Evolutionary conservation across 1,284 basidiomycete species (phyloP), one percentile per base, ranked within the genome.

Genomic region (Tylopilus orsonianus): DNA sequence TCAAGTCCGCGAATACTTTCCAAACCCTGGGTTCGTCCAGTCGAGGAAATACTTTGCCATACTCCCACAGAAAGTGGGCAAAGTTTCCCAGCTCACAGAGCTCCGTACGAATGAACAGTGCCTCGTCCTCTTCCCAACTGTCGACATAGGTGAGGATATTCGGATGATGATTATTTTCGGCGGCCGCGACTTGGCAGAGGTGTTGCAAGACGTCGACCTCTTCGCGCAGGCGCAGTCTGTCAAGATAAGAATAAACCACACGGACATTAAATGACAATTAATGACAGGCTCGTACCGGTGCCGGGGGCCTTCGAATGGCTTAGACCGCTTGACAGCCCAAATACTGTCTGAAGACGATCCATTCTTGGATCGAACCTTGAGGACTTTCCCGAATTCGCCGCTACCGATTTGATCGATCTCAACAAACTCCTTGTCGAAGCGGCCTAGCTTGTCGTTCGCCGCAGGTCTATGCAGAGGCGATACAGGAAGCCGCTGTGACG

Each of bases 101-200:
- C 69, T 99, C 97, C 3, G 95, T 97, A 65, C 89, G 92, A 58
- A 99, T 95, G 71, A 81, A 97, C 26, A 99, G 74, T 50, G 84
- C 81, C 45, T 93, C 87, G 52, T 90, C 81, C 71, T 99, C 91
- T 69, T 99, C 96, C 97, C 97, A 99, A 49, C 93, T 94, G 71
- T 97, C 93, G 50, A 93, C 78, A 58, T 97, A 95, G n/a, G 79
- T 80, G 40, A 99, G 81, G 16, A 98, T 85, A 67, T 96, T 93
- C 1, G 81, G 80, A 70, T 90, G 86, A 35, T 69, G 67, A 44
- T 56, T 57, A 4, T 57, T 60, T 16, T 65, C 58, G 8, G 70
- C 56, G 2, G 62, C 68, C 48, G 71, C 62, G n/a, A 65, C 68
- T 45, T 68, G 66, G 3, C 83, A 83, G 19, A 99, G 79, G 60